Conservation (phyloP, 805 yeast genomes). For the Suhomyces sp. region DNA sequence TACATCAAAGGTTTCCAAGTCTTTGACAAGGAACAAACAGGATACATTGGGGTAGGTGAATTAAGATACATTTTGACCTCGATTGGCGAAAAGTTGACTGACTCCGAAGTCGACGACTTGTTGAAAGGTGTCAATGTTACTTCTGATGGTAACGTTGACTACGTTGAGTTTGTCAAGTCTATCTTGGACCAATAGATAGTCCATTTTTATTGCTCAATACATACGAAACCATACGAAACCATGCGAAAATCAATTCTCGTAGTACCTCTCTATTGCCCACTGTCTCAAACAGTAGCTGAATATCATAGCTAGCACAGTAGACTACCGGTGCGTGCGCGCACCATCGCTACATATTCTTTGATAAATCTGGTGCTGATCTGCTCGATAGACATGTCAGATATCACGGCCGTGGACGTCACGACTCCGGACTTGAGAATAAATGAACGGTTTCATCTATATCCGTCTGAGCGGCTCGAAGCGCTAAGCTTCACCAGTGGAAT, state of each 20-base stretch:
- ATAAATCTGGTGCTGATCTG: neutral
- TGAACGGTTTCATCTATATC: conserved; percentile 51
- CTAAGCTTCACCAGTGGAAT: conserved; percentile 38
- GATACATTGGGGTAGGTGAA: conserved; percentile 96
- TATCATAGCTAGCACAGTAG: neutral
- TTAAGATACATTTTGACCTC: conserved; percentile 91
- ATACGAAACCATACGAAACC: neutral
- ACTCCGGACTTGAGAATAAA: conserved; percentile 11
- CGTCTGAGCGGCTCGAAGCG: conserved; percentile 44
- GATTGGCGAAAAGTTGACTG: conserved; percentile 89
- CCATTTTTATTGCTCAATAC: neutral
- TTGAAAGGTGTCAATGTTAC: conserved; percentile 93
- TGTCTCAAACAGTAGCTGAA: no score
- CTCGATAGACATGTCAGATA: conserved; percentile 1
- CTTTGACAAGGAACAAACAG: conserved; percentile 93
- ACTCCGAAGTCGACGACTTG: conserved; percentile 91
- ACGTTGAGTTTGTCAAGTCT: conserved; percentile 90
- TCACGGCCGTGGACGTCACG: conserved; percentile 1
- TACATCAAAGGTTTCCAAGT: conserved; percentile 93
- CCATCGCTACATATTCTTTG: neutral
- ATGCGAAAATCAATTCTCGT: neutral
- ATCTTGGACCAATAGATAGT: conserved; percentile 72
- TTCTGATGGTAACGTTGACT: conserved; percentile 91
- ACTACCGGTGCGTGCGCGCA: neutral
- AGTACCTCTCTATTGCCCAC: no score